A percentile compares a stretch with the other conserved stretches of the same genome.
phyloP scores from a whole-genome alignment of 345 rosid genomes.

The Eucalyptus microcorys region DNA sequence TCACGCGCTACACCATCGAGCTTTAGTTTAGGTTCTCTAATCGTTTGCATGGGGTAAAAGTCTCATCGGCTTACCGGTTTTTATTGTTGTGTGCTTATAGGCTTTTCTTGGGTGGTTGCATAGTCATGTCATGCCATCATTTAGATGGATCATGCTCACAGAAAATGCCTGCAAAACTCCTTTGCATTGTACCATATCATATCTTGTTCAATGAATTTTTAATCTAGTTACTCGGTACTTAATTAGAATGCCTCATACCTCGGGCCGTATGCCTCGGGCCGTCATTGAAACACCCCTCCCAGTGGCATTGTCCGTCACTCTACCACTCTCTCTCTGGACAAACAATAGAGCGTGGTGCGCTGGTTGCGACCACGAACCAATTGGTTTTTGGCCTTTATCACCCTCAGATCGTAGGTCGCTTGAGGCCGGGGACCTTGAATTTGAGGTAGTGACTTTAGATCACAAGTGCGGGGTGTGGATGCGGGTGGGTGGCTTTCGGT shows the following conservation, averaged over 20 bases:
- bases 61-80: not conserved
- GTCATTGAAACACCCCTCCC: not conserved
- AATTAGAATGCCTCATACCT: not conserved
- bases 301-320: not conserved
- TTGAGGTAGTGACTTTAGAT: too few species aligned
- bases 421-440: too few species aligned
- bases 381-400: too few species aligned
- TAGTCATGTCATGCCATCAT: not conserved
- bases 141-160: not conserved
- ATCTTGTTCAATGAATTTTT: too few species aligned
- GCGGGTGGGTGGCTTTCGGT: too few species aligned
- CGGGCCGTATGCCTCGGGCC: not conserved
- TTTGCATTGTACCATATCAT: not conserved
- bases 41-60: not conserved
- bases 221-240: not conserved
- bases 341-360: fast-evolving
- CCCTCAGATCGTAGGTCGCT: too few species aligned
- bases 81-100: not conserved
- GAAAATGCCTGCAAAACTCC: not conserved
- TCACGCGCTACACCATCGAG: not conserved
- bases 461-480: too few species aligned
- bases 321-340: too few species aligned
- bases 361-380: too few species aligned
- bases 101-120: not conserved
- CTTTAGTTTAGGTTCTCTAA: not conserved